Evolutionary conservation across 73 alveolate species (phyloP).

Genomic region (Symbiodinium pilosum): DNA sequence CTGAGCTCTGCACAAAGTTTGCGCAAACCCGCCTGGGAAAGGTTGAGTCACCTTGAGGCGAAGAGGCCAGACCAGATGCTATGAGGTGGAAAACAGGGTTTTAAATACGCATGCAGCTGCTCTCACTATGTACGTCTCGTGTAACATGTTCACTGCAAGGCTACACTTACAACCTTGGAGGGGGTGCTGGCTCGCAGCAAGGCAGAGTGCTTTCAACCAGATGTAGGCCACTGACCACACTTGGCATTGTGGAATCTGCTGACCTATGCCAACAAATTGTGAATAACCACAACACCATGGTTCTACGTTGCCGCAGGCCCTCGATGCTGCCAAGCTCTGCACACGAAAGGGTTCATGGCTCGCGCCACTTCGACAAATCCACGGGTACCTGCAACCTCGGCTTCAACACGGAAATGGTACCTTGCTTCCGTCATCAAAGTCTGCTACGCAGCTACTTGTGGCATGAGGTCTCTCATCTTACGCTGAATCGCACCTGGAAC

Average conservation of each 20-base stretch:
- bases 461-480: neutral
- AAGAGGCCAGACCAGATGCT: too few relatives aligned
- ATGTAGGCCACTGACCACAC: neutral
- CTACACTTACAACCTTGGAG: too few relatives aligned
- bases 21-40: neutral
- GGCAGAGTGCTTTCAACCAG: too few relatives aligned
- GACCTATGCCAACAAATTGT: neutral
- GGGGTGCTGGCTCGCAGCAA: too few relatives aligned
- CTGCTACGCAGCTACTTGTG: neutral
- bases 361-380: constrained; percentile 71
- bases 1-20: neutral
- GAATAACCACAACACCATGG: too few relatives aligned
- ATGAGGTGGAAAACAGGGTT: too few relatives aligned
- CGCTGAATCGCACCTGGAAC: constrained; percentile 17
- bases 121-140: too few relatives aligned
- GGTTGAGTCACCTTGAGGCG: neutral
- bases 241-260: neutral
- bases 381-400: constrained; percentile 67
- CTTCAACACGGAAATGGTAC: neutral
- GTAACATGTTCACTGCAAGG: too few relatives aligned
- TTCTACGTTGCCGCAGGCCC: neutral
- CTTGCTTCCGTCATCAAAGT: neutral
- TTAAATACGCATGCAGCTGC: too few relatives aligned
- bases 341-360: constrained; percentile 73
- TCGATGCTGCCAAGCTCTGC: neutral